Evolutionary conservation across 2,329 filamentous ascomycete genomes (phyloP), one percentile per base, ranked within the genome.

Genomic region (Graphiopsis chlorocephala): DNA sequence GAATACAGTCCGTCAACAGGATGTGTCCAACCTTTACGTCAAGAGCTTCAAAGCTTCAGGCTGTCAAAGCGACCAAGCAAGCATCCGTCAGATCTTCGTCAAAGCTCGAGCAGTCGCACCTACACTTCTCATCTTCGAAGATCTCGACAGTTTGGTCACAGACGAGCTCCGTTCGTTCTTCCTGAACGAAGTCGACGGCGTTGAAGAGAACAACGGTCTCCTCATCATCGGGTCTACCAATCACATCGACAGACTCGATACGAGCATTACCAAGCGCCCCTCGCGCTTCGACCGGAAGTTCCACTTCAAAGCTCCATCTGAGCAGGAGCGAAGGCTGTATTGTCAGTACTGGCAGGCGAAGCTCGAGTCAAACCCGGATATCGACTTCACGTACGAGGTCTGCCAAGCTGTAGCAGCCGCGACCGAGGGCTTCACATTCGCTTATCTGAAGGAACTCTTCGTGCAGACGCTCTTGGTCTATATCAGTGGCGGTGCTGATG

Each of bases 81-180:
- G 82, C 71, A 83, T 89, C 65, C 74, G 77, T 15, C 63, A 75
- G 12, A 84, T 89, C 33, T 88, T 89, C 70, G 61, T 64, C 25
- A 86, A 85, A 68, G 88, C 89, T 0, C 80, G 88, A n/a, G 78
- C 83, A 67, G 81, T 85, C 66, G 84, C 88, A 0, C 89, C 89
- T 0, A 91, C 88, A 76, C 85, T 90, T 68, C 82, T 91, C 6
- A 85, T 91, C 48, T 87, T 91, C 64, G 89, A 91, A 73, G 89
- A 91, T 67, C 81, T 91, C 3, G 89, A 91, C 72, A 88, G 85
- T 4, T 83, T 91, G 42, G 84, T 91, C 48, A 82, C 81, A n/a
- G 83, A 86, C 50, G 68, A 73, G 2, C 85, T 88, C 12, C 81
- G 88, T 23, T 86, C 83, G 63, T 91, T 90, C 77, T 91, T 91